phyloP scores from a whole-genome alignment of 495 filamentous ascomycete genomes.

The Apodospora peruviana region DNA sequence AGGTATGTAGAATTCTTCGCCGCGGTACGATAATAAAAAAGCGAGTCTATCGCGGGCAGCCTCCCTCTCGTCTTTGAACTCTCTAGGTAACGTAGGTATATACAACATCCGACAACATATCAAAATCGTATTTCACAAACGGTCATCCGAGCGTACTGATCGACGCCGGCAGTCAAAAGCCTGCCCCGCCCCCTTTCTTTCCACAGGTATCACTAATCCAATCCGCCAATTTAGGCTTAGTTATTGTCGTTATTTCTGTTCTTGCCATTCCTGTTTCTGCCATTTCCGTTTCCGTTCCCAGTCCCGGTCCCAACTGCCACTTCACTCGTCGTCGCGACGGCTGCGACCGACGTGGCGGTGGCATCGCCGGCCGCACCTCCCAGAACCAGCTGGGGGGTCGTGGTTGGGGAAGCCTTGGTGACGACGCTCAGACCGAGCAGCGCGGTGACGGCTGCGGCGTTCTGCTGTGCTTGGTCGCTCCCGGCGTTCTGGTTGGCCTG shows the following conservation, averaged over 20 bases:
- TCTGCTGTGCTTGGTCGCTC: conserved; percentile 19
- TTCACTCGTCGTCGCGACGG: background rate
- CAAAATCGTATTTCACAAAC: too few relatives aligned
- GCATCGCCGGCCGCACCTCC: background rate
- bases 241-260: background rate
- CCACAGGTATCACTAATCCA: too few relatives aligned
- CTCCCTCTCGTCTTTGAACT: too few relatives aligned
- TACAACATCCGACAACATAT: too few relatives aligned
- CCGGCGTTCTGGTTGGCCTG: conserved; percentile 33
- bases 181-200: too few relatives aligned
- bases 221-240: too few relatives aligned
- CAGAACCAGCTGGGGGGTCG: conserved; percentile 1
- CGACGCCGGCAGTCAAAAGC: too few relatives aligned
- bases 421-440: conserved; percentile 10
- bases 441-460: conserved; percentile 22
- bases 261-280: conserved; percentile 2
- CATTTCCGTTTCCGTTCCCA: background rate
- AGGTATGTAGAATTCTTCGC: too few relatives aligned
- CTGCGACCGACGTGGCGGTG: background rate
- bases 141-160: too few relatives aligned
- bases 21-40: too few relatives aligned
- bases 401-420: conserved; percentile 4
- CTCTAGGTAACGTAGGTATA: too few relatives aligned
- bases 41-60: too few relatives aligned
- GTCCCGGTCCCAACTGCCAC: background rate